phyloP scores from a whole-genome alignment of 2,329 filamentous ascomycete species.

The Passalora sequoiae region DNA sequence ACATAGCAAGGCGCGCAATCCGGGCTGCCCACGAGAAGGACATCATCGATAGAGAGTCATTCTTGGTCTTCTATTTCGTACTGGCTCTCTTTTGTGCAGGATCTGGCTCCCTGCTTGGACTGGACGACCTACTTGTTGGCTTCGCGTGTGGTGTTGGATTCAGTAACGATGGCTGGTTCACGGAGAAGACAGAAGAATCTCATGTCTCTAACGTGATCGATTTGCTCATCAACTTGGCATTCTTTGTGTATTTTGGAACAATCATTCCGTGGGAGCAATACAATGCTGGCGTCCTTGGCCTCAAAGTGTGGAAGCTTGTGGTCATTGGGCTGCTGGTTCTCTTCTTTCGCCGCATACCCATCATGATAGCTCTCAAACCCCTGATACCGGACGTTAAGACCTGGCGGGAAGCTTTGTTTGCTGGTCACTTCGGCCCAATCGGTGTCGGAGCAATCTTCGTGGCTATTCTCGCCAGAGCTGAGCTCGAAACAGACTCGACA shows the following conservation, averaged over 20 bases:
- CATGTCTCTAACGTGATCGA: conserved; percentile 99
- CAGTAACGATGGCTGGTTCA: conserved; percentile 98
- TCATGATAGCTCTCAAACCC: conserved; percentile 88
- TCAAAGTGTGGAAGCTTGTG: conserved; percentile 84
- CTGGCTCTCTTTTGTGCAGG: conserved; percentile 93
- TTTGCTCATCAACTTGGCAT: conserved; percentile 89
- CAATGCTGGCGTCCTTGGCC: conserved; percentile 66
- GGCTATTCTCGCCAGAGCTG: conserved; percentile 86
- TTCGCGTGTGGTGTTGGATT: conserved; percentile 97
- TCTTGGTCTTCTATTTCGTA: conserved; percentile 97
- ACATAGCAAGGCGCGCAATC: conserved; percentile 84
- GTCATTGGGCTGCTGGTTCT: conserved; percentile 91
- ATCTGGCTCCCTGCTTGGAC: conserved; percentile 80
- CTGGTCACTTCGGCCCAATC: conserved; percentile 95
- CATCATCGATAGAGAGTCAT: conserved; percentile 91
- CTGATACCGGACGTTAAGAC: conserved; percentile 96
- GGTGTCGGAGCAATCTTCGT: conserved; percentile 96
- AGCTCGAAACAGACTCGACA: conserved; percentile 68
- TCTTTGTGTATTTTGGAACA: conserved; percentile 95
- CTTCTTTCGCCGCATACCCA: conserved; percentile 89
- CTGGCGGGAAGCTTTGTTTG: conserved; percentile 94
- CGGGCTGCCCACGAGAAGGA: conserved; percentile 78
- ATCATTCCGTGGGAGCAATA: conserved; percentile 95
- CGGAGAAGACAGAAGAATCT: conserved; percentile 94
- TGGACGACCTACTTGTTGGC: conserved; percentile 90